A percentile compares a stretch with the other conserved stretches of the same genome.
Conservation (phyloP, 768 basidiomycete genomes). For the Amanita thiersii region DNA sequence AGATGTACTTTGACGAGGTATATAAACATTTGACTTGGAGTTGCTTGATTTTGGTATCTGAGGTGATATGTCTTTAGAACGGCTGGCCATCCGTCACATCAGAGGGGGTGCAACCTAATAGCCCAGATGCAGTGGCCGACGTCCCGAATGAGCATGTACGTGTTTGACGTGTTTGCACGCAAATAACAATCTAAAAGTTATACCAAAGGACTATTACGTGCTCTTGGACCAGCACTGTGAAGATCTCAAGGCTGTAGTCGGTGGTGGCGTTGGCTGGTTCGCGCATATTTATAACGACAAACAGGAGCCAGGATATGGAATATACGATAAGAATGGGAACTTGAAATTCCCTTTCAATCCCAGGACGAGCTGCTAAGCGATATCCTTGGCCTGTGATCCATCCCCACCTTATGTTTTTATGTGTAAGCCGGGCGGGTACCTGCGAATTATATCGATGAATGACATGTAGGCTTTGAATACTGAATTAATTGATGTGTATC, state of each 20-base stretch:
- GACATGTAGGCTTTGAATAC: background rate
- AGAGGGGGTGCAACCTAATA: slow-evolving; percentile 44
- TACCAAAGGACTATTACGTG: slow-evolving; percentile 32
- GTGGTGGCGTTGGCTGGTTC: slow-evolving; percentile 59
- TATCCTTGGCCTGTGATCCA: too few species aligned
- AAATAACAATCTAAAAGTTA: background rate
- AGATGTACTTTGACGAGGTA: slow-evolving; percentile 56
- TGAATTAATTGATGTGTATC: background rate
- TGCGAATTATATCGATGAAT: too few species aligned
- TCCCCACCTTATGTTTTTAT: too few species aligned
- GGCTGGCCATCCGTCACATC: slow-evolving; percentile 59
- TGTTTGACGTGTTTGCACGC: background rate
- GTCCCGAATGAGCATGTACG: slow-evolving; percentile 39
- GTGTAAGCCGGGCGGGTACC: too few species aligned
- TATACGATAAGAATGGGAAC: slow-evolving; percentile 31
- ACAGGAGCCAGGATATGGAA: slow-evolving; percentile 50
- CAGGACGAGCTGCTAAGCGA: slow-evolving; percentile 36
- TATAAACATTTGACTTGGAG: slow-evolving; percentile 6
- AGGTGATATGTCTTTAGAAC: slow-evolving; percentile 27
- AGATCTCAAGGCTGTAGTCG: slow-evolving; percentile 38
- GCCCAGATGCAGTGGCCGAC: slow-evolving; percentile 37
- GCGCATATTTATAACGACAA: slow-evolving; percentile 55
- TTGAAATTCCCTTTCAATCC: slow-evolving; percentile 47
- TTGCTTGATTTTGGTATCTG: slow-evolving; percentile 1
- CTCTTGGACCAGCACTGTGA: slow-evolving; percentile 47